Evolutionary conservation across 2,329 filamentous ascomycete genomes (phyloP), one percentile per base, ranked within the genome.

Genomic region (Ascochyta rabiei): DNA sequence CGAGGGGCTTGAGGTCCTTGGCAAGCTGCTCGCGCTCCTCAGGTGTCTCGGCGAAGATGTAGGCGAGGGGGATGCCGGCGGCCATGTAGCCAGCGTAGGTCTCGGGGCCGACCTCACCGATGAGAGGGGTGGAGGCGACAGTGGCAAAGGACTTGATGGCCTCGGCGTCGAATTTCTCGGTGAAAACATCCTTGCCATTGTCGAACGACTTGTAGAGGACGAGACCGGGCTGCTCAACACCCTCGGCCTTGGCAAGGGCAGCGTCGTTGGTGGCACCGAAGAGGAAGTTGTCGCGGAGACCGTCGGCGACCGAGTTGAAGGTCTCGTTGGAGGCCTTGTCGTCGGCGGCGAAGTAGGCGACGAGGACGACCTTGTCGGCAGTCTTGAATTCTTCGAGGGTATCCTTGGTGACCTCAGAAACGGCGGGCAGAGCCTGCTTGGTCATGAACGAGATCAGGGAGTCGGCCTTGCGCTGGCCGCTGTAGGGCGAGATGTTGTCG

Each of bases 121-220:
- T 88, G 70, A 99, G 83, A 62, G 95, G 95, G 57, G 90, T 96
- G 66, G 93, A 87, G 57, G 92, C 82, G 43, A 86, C 87, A 84
- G 92, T 93, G 76, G 90, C 86, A 80, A 96, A 99, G 65, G 83
- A 83, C 74, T 87, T 85, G 71, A 99, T 91, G 47, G 86, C 85
- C 58, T 93, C 90, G 57, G 84, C 84, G 37, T 91, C 89, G 71
- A 98, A 93, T 77, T 90, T 88, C 66, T 91, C 89, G 18, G 85
- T 81, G 81, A 90, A 96, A 68, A 88, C 82, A 69, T 87, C 86
- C 86, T 96, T 97, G 81, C 93, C 92, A 82, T 98, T 93, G 73
- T 99, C 95, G 72, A 98, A 99, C 57, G 88, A 84, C 86, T 99
- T 98, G 89, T 98, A 98, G 56, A 99, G 86, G 62, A 97, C 90